Base-by-base conservation (phyloP, 768 basidiomycete genomes). In the Lentinula sp. region DNA sequence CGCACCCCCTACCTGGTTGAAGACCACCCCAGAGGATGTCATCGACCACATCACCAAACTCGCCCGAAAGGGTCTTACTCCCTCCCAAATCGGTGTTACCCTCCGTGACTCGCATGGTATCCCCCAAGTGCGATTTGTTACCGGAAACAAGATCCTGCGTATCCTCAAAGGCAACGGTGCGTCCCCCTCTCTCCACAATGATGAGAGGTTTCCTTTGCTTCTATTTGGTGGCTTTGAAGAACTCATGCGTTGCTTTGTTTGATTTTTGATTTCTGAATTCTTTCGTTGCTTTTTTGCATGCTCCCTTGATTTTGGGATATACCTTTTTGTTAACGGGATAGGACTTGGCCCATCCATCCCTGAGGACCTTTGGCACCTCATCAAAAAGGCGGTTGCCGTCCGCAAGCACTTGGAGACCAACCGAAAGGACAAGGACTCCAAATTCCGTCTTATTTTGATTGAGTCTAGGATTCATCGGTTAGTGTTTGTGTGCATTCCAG, bases 381-480 rank as follows among this genome's bases (percentile, higher is more conserved):
- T 98, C 86, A 98, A 98, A 88, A 99, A 98, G 88, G 96, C 96
- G 76, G 95, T 99, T 72, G 84, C 93, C 70, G 94, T 99, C 72
- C 94, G 95, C 79, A 98, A 98, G 84, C 96, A 98, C 79, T 86
- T 99, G 68, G 93, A 97, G 78, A 82, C 85, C 71, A 98, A 97
- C 90, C 88, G 96, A 75, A 96, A 95, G 77, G 96, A 99, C 85
- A 96, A 94, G 84, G 95, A 98, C 84, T 93, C 92, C 76, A 96
- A 87, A 72, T 87, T 87, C 83, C 23, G 62, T 75, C 88, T 98
- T 71, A 98, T 98, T 82, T 81, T 98, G 70, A 96, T 99, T 83
- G 96, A 99, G 85, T 96, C 94, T 67, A 86, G 96, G 69, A 98
- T 99, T 77, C 96, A 99, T 83, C 87, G 89, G 57, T 63, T 43